These are phyloP conservation scores for Diaporthe vexans DNA, from an alignment of 2,329 filamentous ascomycete species.

Conservation along the genomic window DNA sequence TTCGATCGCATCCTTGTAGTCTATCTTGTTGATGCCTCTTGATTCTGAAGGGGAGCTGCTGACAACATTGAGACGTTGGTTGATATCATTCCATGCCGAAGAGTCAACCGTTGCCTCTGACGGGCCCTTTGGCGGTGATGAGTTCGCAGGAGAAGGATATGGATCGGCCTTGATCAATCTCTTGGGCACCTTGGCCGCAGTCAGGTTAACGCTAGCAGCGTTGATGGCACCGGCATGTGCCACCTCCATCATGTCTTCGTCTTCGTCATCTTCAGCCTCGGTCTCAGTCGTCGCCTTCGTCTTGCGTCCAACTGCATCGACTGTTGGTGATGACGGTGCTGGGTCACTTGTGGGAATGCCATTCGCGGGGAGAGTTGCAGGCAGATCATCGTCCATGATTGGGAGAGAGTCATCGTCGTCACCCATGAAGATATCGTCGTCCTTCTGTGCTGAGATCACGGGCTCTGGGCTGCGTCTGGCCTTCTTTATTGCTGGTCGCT, in stretches of 20 bases:
- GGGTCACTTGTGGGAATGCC: conserved; percentile 87
- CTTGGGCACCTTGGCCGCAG: conserved; percentile 82
- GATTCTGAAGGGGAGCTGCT: conserved; percentile 77
- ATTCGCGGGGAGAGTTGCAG: conserved; percentile 50
- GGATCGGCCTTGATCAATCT: conserved; percentile 78
- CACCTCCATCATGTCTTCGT: conserved; percentile 90
- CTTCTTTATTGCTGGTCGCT: conserved; percentile 68
- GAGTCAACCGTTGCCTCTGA: conserved; percentile 76
- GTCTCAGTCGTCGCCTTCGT: conserved; percentile 63
- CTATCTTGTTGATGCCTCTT: conserved; percentile 83
- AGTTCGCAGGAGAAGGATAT: conserved; percentile 80
- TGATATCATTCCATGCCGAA: conserved; percentile 89
- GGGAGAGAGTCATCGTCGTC: conserved; percentile 70
- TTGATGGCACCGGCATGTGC: conserved; percentile 80
- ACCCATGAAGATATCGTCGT: conserved; percentile 64
- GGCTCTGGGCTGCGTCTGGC: conserved; percentile 66
- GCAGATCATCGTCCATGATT: conserved; percentile 71
- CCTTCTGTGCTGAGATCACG: conserved; percentile 61
- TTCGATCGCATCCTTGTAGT: conserved; percentile 88
- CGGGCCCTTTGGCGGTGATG: conserved; percentile 77
- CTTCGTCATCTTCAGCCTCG: conserved; percentile 77
- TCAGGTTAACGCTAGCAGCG: conserved; percentile 83
- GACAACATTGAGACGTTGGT: conserved; percentile 86
- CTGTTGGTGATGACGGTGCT: conserved; percentile 87
- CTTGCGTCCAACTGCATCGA: conserved; percentile 83